Base-by-base conservation (phyloP, 2,329 filamentous ascomycete species). In the Myriosclerotinia curreyana region DNA sequence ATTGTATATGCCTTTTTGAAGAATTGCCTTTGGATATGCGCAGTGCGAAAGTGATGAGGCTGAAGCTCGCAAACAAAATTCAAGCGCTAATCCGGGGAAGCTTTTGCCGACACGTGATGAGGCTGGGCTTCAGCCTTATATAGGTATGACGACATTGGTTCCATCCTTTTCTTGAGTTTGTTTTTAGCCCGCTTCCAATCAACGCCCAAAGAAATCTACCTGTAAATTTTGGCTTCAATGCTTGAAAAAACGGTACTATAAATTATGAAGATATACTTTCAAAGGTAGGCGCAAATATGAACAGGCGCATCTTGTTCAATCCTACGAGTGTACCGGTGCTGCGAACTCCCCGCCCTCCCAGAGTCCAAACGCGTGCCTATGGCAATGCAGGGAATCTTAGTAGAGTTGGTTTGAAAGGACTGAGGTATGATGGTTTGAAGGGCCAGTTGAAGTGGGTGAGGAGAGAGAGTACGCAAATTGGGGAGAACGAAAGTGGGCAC, bases 401-500 rank as follows among this genome's bases (percentile, higher is more conserved):
- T 34, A 68, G 69, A n/a, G 42, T 59, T 11, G 62, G 61, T n/a
- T 8, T 68, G 25, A 52, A 60, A 53, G 38, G 42, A 50, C 25
- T 60, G 40, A 66, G 61, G 38, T 65, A 66, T 8, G 60, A 60
- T 42, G n/a, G 31, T 54, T 31, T 56, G n/a, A 55, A 53, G 25
- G 51, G 51, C 12, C 65, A 31, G 28, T 68, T 65, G 69, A 70
- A 54, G 60, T 66, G 67, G 53, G 66, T 69, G 62, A 74, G 71
- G 60, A 81, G 76, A 76, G 76, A 79, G 71, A 82, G 77, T 34
- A 77, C 78, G 28, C 73, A 76, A 63, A 76, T 81, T 14, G 85
- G 83, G 60, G 84, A 86, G 69, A 82, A 89, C 71, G 86, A 89
- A 68, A 86, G 86, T 12, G 94, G 95, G 0, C 92, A 97, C 72